Conservation (phyloP, 495 filamentous ascomycete species). For the Neurospora sp. region DNA sequence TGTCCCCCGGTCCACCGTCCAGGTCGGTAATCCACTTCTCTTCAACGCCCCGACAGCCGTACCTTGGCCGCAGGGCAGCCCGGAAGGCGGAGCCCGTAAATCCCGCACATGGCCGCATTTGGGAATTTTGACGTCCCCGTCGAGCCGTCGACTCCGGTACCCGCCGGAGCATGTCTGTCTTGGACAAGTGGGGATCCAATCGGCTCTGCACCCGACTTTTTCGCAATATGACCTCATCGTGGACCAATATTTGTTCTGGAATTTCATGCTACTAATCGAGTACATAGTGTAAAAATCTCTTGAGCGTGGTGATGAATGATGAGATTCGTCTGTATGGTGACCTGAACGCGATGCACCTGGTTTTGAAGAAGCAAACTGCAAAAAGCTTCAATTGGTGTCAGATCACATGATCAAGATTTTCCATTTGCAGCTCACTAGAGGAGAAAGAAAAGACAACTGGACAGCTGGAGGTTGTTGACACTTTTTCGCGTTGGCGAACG, state of each 20-base stretch:
- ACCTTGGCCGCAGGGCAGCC: not conserved
- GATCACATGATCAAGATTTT: not conserved
- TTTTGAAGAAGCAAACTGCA: not conserved
- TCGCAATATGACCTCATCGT: constrained; percentile 16
- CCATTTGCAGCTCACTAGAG: no score
- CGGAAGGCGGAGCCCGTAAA: not conserved
- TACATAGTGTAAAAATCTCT: not conserved
- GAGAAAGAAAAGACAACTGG: not conserved
- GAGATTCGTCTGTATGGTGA: not conserved
- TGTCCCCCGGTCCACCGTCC: not conserved
- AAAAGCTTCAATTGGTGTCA: not conserved
- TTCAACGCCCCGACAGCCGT: not conserved
- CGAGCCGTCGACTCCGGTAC: not conserved
- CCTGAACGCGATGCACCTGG: not conserved
- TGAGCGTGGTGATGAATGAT: not conserved
- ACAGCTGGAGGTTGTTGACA: not conserved
- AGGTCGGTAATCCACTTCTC: not conserved
- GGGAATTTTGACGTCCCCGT: not conserved
- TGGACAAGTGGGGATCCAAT: not conserved
- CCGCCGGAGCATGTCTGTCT: not conserved
- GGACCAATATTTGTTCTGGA: not conserved
- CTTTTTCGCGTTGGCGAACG: not conserved
- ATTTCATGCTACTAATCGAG: not conserved
- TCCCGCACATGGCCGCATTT: not conserved
- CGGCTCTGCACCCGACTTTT: constrained; percentile 1